phyloP scores from a whole-genome alignment of 2,329 filamentous ascomycete genomes.

The Diaporthe ilicicola region DNA sequence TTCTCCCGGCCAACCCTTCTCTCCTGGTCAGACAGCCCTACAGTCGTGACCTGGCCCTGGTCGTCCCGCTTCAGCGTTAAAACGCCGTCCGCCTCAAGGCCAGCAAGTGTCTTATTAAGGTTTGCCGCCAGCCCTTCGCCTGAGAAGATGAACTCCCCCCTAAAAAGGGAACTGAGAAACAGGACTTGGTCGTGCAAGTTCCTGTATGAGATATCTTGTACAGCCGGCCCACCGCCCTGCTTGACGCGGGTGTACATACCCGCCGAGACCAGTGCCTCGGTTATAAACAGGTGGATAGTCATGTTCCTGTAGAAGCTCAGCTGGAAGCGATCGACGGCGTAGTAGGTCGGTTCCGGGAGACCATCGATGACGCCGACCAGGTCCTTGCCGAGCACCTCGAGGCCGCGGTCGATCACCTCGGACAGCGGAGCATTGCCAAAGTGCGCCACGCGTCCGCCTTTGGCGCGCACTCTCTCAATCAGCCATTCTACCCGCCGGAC shows the following conservation, averaged over 20 bases:
- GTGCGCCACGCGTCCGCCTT: constrained; percentile 92
- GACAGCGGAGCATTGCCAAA: constrained; percentile 83
- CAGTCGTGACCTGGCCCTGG: constrained; percentile 64
- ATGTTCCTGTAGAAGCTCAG: constrained; percentile 99
- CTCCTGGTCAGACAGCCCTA: constrained; percentile 82
- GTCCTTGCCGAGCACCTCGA: constrained; percentile 90
- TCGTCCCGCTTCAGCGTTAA: constrained; percentile 71
- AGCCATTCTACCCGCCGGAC: constrained; percentile 92
- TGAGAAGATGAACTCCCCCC: constrained; percentile 96
- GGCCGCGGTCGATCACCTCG: constrained; percentile 85
- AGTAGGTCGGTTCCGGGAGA: constrained; percentile 90
- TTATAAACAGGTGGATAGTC: constrained; percentile 98
- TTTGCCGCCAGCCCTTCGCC: constrained; percentile 84
- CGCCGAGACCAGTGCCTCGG: constrained; percentile 88
- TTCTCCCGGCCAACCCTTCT: constrained; percentile 85
- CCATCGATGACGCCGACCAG: constrained; percentile 83
- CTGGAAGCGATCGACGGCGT: constrained; percentile 95
- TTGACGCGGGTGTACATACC: constrained; percentile 93
- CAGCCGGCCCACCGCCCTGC: constrained; percentile 82
- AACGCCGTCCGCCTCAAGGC: constrained; percentile 81
- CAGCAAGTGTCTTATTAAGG: constrained; percentile 78
- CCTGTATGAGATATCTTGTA: constrained; percentile 79
- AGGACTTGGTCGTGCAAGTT: constrained; percentile 81
- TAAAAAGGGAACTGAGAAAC: constrained; percentile 92
- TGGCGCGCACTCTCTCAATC: constrained; percentile 79